Base-by-base conservation (phyloP, 2,329 filamentous ascomycete genomes). In the Claviceps spartinae region DNA sequence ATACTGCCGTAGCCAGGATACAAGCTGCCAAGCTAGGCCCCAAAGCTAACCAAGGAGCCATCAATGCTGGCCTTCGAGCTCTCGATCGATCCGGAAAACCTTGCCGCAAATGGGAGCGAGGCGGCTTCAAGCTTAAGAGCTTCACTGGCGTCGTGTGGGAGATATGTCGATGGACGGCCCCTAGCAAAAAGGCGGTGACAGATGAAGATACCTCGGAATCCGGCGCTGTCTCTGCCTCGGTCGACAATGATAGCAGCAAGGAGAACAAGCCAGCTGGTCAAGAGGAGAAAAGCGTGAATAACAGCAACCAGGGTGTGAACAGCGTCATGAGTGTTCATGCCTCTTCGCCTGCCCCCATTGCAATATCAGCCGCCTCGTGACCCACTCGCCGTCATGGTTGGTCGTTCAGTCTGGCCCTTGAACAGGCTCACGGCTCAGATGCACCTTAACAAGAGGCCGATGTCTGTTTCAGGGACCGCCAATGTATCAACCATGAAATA, bases 1-100 rank as follows among this genome's bases (percentile, higher is more conserved):
- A 79, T 59, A 72, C 72, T 62, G 70, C 72, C 55, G 67, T 69
- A 59, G 67, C 67, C 54, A 72, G 75, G 60, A 69, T 73, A 46
- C 71, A 72, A 5, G 75, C 76, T 51, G 73, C 76, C 49, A 95
- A 95, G 67, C 83, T 97, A 26, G 91, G 91, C 3, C 93, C 93
- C 59, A 97, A 96, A 69, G 91, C 91, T 49, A 97, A 96, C 67
- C 87, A 91, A 62, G 93, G 93, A 57, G 91, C 91, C 54, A 98
- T 98, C 76, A 98, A 98, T 65, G 93, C 93, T 51, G 88, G 88
- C 50, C 83, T 98, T 48, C 88, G 93, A 52, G 91, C 93, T 13
- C 85, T 98, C 57, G 93, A 98, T 68, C 84, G 91, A 55, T 86
- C 86, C 7, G 91, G 91, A 59, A 86, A 91, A 63, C 90, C 93